Conservation (phyloP, 768 basidiomycete species). For the Phlegmacium glaucopus region DNA sequence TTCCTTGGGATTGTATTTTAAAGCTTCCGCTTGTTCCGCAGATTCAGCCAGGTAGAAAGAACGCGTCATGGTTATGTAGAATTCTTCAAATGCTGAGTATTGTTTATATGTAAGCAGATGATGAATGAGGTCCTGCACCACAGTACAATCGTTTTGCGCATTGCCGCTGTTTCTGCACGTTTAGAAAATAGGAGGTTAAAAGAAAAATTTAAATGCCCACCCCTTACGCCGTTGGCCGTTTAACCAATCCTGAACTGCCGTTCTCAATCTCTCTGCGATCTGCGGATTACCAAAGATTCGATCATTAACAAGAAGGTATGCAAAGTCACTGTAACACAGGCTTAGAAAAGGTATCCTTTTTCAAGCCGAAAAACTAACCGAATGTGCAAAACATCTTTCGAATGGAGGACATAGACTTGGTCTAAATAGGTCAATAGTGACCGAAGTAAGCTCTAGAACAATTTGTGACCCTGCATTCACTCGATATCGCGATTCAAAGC, state of each 20-base stretch:
- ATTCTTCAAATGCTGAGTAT: conserved; percentile 58
- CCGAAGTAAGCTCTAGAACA: conserved; percentile 47
- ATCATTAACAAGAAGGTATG: conserved; percentile 49
- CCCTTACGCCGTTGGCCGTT: conserved; percentile 48
- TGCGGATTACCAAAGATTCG: conserved; percentile 46
- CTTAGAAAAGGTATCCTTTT: conserved; percentile 11
- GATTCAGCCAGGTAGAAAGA: conserved; percentile 57
- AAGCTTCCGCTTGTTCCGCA: conserved; percentile 26
- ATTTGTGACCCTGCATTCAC: background rate
- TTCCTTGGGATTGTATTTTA: conserved; percentile 40
- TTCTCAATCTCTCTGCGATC: conserved; percentile 41
- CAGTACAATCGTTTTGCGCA: conserved; percentile 32
- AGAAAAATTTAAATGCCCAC: conserved; percentile 16
- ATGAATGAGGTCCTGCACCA: conserved; percentile 48
- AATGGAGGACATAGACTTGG: conserved; percentile 52
- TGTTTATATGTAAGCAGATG: conserved; percentile 56
- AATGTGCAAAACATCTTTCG: conserved; percentile 36
- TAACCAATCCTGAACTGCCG: conserved; percentile 49
- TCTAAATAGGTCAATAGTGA: conserved; percentile 73
- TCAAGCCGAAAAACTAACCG: conserved; percentile 33
- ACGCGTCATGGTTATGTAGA: conserved; percentile 46
- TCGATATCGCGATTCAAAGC: conserved; percentile 17
- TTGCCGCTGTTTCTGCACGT: conserved; percentile 24
- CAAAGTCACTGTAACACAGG: conserved; percentile 45
- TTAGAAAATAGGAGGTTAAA: background rate